Percentiles rank a stretch among this genome's conserved stretches.
Conservation (phyloP, 495 filamentous ascomycete genomes). For the Penicillium manginii region DNA sequence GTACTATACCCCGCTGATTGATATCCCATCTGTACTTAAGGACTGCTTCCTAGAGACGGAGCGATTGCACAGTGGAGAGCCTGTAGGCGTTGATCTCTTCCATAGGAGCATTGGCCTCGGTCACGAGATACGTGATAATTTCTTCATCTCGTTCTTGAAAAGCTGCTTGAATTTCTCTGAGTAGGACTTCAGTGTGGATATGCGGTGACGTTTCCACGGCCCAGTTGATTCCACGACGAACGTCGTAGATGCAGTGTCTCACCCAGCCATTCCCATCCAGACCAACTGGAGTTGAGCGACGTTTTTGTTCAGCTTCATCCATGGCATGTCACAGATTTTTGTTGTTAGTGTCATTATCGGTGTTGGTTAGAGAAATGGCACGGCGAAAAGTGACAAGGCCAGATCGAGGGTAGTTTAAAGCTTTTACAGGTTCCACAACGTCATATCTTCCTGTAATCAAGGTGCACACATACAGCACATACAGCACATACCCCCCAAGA, state of each 20-base stretch:
- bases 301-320: not conserved
- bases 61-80: not conserved
- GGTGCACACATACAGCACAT: no score
- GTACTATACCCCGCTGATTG: not conserved
- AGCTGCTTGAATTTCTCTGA: not conserved
- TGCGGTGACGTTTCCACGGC: not conserved
- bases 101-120: not conserved
- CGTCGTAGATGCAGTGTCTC: not conserved
- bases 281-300: not conserved
- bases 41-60: not conserved
- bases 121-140: not conserved
- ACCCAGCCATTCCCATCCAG: not conserved
- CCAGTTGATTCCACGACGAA: not conserved
- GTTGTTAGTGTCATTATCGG: no score
- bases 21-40: not conserved
- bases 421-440: no score
- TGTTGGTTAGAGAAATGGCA: no score
- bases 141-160: not conserved
- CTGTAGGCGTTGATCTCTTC: not conserved
- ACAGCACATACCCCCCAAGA: no score
- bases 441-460: no score
- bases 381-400: no score
- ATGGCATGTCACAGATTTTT: no score
- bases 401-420: no score
- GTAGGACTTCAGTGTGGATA: not conserved